Evolutionary conservation across 441 rosid species (phyloP), one percentile per base, ranked within the genome.

Genomic region (Iberis amara): DNA sequence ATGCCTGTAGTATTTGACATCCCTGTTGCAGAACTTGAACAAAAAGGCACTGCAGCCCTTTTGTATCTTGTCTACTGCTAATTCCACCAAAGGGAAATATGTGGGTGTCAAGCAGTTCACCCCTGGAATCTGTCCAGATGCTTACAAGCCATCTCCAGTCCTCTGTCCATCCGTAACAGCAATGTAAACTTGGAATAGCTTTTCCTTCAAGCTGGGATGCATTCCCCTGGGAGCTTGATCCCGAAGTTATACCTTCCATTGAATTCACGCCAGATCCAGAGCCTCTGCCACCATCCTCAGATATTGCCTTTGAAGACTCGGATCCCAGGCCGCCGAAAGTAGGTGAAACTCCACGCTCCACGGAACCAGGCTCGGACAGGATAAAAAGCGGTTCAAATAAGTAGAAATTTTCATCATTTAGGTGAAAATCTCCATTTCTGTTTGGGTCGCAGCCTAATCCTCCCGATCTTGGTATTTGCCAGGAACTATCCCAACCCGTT

Each of bases 71-170:
- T 53, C 99, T 81, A 69, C 97, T 87, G 70, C 99, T 89, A 62
- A 94, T 90, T 73, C 98, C 99, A 64, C 96, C 99, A 67, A 87
- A 94, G 58, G 99, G 98, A 57, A 90, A 90, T 65, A 94, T 82
- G 68, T 90, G 90, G 66, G 88, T 83, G 80, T 94, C 98, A 35
- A 94, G 95, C 60, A 90, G 73, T 83, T 94, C 99, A 68, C 98
- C 99, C 79, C 96, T 75, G 37, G 94, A 87, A 71, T 94, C 99
- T 15, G 98, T 90, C 99, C 99, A 90, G 68, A 90, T 76, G 78
- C 96, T 87, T 61, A 83, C 96, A 55, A 94, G 85, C 99, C 99
- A 90, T 56, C 96, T 89, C 99, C 99, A 94, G 75, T 90, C 99
- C 71, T 94, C 99, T 45, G 99, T 87, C 99, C 99, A 94, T 14